Conservation (phyloP, 1,139 yeast genomes). For the Ogataea hybrid region DNA sequence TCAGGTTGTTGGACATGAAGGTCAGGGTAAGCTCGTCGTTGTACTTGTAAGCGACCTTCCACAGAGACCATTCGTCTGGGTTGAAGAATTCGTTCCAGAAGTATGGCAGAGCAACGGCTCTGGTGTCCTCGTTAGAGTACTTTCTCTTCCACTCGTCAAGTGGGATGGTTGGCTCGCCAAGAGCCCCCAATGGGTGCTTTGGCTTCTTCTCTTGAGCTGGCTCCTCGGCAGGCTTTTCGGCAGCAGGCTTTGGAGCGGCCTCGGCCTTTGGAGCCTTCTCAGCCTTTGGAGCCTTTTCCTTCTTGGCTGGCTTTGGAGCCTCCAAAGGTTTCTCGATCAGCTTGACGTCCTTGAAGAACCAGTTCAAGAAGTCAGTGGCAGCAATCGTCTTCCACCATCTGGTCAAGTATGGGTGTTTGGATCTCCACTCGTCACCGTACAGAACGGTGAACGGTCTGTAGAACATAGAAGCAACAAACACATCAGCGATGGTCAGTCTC, state of each 20-base stretch:
- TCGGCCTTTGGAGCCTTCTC: conserved; percentile 71
- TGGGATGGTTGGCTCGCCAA: conserved; percentile 68
- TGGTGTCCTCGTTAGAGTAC: conserved; percentile 97
- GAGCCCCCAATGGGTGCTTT: conserved; percentile 87
- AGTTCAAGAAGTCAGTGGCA: conserved; percentile 52
- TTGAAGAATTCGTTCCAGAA: conserved; percentile 93
- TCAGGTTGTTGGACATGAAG: conserved; percentile 97
- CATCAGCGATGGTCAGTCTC: conserved; percentile 82
- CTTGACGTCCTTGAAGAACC: conserved; percentile 45
- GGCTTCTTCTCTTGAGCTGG: conserved; percentile 54
- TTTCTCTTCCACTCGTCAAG: conserved; percentile 96
- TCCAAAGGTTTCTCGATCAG: conserved; percentile 64
- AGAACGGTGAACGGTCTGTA: conserved; percentile 64
- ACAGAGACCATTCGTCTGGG: conserved; percentile 91
- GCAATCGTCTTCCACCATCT: conserved; percentile 86
- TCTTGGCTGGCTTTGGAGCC: conserved; percentile 83
- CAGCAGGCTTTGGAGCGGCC: conserved; percentile 37
- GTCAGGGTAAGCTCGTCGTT: conserved; percentile 96
- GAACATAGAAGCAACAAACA: conserved; percentile 58
- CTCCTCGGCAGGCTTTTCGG: conserved; percentile 42
- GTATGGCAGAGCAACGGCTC: conserved; percentile 94
- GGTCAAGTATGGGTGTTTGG: conserved; percentile 65
- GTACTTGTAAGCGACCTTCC: conserved; percentile 96
- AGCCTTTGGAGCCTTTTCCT: conserved; percentile 37
- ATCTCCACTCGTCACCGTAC: conserved; percentile 78